Base-by-base conservation (phyloP, 768 basidiomycete genomes). In the Phlebiopsis flavidoalba region DNA sequence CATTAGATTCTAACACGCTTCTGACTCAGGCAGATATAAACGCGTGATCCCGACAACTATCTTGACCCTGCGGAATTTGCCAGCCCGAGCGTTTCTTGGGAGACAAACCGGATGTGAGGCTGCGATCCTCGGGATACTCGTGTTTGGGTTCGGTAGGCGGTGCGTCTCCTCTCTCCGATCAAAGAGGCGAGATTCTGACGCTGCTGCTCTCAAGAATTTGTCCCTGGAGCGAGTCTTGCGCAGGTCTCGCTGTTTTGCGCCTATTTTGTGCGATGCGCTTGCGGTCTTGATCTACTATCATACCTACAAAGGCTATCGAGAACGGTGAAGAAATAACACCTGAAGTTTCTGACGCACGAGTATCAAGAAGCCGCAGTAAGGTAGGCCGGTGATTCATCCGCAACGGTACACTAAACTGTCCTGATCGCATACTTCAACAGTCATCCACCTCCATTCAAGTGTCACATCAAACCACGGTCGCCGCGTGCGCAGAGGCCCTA, bases 201-300 rank as follows among this genome's bases (percentile, higher is more conserved):
- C 8, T 12, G 19, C 19, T 10, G 10, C 12, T 12, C 5, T 24
- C 8, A 37, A 45, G 56, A 35, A 53, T 62, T 5, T 62, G 60
- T 45, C 59, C n/a, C 36, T 63, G 61, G 60, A 5, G 59, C 65
- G 12, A 63, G 71, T 58, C 64, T 76, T 24, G 73, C 75, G 11
- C 69, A 75, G 46, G 63, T 62, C 2, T 69, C 69, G 3, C 52
- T 74, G n/a, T 76, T n/a, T 66, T 60, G 47, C 72, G 36, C n/a
- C n/a, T n/a, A n/a, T 47, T 65, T 1, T 60, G 65, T 49, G 73
- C 72, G 3, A 71, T 69, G 68, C 69, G 8, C 71, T 75, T n/a
- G 68, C 75, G 2, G 65, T 60, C 12, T 74, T 72, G n/a, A n/a
- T n/a, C n/a, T 59, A 61, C 70, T 31, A 66, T 76, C 37, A 43